Evolutionary conservation across 805 yeast species (phyloP).

Genomic region (Cyberlindnera amylophila): DNA sequence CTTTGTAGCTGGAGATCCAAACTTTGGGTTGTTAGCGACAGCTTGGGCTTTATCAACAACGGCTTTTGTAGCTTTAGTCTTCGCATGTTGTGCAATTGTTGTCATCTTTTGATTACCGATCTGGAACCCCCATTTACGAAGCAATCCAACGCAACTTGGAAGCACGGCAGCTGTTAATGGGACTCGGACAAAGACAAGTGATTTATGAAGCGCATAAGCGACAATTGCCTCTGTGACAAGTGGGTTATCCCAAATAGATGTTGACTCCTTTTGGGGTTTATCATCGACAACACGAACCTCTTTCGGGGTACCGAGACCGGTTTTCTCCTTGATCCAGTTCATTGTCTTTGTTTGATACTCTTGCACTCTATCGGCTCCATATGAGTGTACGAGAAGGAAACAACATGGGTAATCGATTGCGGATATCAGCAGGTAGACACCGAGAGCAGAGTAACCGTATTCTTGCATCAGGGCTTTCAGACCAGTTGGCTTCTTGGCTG

Average conservation of each 20-base stretch:
- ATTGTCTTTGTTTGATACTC: conserved; percentile 60
- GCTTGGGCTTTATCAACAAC: conserved; percentile 29
- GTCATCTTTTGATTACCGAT: conserved; percentile 52
- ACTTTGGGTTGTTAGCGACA: conserved; percentile 41
- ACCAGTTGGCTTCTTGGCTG: conserved; percentile 26
- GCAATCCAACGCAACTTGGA: conserved; percentile 67
- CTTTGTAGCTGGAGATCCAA: conserved; percentile 51
- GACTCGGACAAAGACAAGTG: conserved; percentile 74
- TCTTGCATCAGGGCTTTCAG: conserved; percentile 67
- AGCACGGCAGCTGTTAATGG: conserved; percentile 93
- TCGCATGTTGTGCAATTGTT: conserved; percentile 36
- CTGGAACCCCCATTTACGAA: conserved; percentile 77
- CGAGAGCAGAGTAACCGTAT: conserved; percentile 90
- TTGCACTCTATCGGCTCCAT: conserved; percentile 80
- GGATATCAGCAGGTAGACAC: conserved; percentile 73
- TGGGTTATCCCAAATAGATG: conserved; percentile 31
- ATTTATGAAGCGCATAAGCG: conserved; percentile 92
- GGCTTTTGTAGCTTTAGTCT: conserved; percentile 29
- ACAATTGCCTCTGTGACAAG: conserved; percentile 80
- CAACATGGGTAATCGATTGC: conserved; percentile 79
- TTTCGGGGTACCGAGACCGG: conserved; percentile 49
- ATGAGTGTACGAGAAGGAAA: conserved; percentile 75
- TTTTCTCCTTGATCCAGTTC: conserved; percentile 33
- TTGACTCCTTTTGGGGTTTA: conserved; percentile 11
- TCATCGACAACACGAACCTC: too few relatives aligned